Conservation (phyloP, 495 filamentous ascomycete species). For the Sabuloglossum arenarium region DNA sequence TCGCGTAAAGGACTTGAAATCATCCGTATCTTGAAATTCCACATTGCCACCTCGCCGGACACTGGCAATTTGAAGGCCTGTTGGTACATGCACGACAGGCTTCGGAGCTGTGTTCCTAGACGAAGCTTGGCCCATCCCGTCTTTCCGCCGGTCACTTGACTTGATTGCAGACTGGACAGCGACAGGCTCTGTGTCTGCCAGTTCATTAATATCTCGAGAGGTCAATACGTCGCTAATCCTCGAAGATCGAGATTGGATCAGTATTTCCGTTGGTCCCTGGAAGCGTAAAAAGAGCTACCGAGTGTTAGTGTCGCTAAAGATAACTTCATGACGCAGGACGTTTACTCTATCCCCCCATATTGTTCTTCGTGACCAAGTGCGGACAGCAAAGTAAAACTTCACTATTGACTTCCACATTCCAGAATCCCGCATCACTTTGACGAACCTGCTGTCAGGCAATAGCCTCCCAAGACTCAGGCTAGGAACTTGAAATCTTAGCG, state of each 20-base stretch:
- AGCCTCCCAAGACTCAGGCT: conserved; percentile 31
- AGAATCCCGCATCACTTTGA: conserved; percentile 44
- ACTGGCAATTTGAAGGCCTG: conserved; percentile 31
- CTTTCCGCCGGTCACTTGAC: conserved; percentile 19
- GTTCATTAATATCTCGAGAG: conserved; percentile 59
- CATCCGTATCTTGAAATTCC: conserved; percentile 37
- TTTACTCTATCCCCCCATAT: conserved; percentile 83
- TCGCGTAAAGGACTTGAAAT: conserved; percentile 6
- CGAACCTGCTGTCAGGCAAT: conserved; percentile 43
- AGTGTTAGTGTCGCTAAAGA: conserved; percentile 1
- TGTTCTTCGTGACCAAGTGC: conserved; percentile 52
- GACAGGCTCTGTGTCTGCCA: conserved; percentile 48
- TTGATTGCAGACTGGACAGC: conserved; percentile 28
- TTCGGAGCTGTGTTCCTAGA: neutral
- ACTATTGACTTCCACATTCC: conserved; percentile 46
- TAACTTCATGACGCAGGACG: neutral
- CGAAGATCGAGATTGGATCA: conserved; percentile 66
- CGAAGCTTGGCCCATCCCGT: conserved; percentile 5
- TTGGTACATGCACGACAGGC: conserved; percentile 13
- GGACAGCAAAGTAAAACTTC: conserved; percentile 35
- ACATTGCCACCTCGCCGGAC: conserved; percentile 49
- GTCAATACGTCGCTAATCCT: conserved; percentile 57
- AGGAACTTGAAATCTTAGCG: conserved; percentile 61
- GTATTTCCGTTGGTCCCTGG: conserved; percentile 59
- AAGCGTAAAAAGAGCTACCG: conserved; percentile 68